Evolutionary conservation across 345 rosid species (phyloP).

Genomic region (Arabidopsis arenosa): DNA sequence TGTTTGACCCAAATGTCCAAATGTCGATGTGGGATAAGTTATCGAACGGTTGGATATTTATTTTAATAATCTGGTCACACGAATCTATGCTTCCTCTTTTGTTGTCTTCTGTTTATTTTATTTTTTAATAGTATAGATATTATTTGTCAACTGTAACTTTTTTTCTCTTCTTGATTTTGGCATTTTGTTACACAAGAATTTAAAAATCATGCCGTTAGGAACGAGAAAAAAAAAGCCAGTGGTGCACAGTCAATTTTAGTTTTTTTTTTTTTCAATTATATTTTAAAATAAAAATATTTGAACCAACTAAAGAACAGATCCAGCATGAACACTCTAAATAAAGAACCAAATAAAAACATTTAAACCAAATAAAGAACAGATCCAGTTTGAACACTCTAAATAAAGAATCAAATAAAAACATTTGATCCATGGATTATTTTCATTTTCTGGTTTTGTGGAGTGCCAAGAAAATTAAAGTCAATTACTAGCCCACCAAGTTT

Average conservation of each 20-base stretch:
- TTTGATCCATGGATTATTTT: too few relatives aligned
- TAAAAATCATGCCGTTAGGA: neutral
- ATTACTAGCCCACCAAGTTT: neutral
- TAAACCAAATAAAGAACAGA: too few relatives aligned
- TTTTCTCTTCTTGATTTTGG: neutral
- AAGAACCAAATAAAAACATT: too few relatives aligned
- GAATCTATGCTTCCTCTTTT: slow-evolving; percentile 30
- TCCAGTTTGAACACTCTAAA: too few relatives aligned
- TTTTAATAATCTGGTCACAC: slow-evolving; percentile 5
- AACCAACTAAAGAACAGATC: too few relatives aligned
- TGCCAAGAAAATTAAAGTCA: neutral
- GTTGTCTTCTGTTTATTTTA: neutral
- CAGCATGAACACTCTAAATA: too few relatives aligned
- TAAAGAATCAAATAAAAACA: too few relatives aligned
- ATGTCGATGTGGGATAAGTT: neutral
- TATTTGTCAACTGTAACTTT: neutral
- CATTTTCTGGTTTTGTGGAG: neutral
- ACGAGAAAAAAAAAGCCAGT: neutral
- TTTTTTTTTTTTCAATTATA: too few relatives aligned
- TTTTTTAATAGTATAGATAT: neutral
- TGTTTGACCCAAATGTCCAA: neutral
- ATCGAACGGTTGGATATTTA: neutral
- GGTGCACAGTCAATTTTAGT: neutral
- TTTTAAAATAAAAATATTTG: too few relatives aligned
- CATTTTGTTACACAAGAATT: neutral